phyloP scores from a whole-genome alignment of 2,329 filamentous ascomycete species.

The Ophiostoma himal-ulmi region DNA sequence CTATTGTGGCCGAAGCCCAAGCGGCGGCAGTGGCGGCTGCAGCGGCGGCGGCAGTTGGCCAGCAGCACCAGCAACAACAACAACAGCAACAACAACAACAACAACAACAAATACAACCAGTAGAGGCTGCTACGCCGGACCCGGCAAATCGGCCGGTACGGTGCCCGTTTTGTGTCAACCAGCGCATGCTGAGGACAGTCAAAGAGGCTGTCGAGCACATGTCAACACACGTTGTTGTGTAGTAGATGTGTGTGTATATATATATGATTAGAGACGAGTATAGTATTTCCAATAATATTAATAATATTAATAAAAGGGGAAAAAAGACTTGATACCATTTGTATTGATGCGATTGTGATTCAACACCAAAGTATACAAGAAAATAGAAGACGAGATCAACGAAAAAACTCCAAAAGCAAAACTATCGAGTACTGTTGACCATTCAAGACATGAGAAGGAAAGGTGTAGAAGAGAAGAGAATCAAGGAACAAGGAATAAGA shows the following conservation, averaged over 20 bases:
- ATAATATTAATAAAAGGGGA: background rate
- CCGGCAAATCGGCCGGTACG: conserved; percentile 45
- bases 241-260: background rate
- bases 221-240: conserved; percentile 51
- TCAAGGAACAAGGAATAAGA: background rate
- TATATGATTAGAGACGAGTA: background rate
- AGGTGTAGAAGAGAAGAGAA: background rate
- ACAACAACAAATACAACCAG: background rate
- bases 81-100: conserved; percentile 22
- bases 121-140: background rate
- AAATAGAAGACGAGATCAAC: background rate
- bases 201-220: conserved; percentile 59
- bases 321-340: too few species aligned
- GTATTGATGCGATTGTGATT: background rate
- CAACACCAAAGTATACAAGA: conserved; percentile 2
- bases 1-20: conserved; percentile 49
- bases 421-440: background rate
- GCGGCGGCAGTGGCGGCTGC: conserved; percentile 46
- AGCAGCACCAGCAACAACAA: conserved; percentile 5
- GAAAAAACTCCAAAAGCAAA: background rate
- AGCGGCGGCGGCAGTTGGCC: conserved; percentile 27
- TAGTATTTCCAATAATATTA: background rate
- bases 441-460: background rate
- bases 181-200: conserved; percentile 54
- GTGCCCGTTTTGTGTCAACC: conserved; percentile 57